Base-by-base conservation (phyloP, 164 flowering plant species). In the Vitis rotundifolia region DNA sequence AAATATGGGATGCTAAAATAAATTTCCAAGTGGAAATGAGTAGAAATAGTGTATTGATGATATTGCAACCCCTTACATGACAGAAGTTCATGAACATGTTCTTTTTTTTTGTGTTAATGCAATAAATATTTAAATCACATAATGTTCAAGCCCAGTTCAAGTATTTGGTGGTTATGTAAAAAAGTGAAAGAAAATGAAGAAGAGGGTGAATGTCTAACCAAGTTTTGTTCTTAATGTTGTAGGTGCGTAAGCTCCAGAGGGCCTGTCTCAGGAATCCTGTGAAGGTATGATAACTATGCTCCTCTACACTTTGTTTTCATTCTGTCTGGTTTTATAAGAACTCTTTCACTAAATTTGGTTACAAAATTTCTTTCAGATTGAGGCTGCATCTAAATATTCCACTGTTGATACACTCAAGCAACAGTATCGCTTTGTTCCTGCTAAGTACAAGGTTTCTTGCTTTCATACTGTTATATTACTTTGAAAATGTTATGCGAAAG, bases 231-330 rank as follows among this genome's bases (percentile, higher is more conserved):
- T 63, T 59, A 47, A 15, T 66, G 18, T 67, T 73, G 51, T 80
- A 92, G 97, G 99, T 94, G 64, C 59, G 70, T 53, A 95, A 92
- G 81, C 92, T 95, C 48, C 91, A 95, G 75, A 84, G 93, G 58
- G 96, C 94, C 64, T 90, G 94, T 77, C 57, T 95, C 68, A 87
- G 91, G 77, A 89, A 95, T 68, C 99, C 99, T 64, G 96, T 89
- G 48, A 92, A 91, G 94, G 97, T 92, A 76, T 22, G 49, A 19
- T 66, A 60, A 31, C 18, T 19, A n/a, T 9, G 18, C 4, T 60
- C 44, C 47, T 64, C 7, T 66, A 55, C 48, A 22, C 31, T 29
- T 11, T 74, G 5, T 22, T 67, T 48, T 60, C 9, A 8, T 68
- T 1, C 2, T 26, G 15, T 44, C 19, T 8, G 3, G 5, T 50